These are phyloP conservation scores for Zopfia rhizophila DNA, from an alignment of 2,329 filamentous ascomycete genomes.

Conservation along the genomic window DNA sequence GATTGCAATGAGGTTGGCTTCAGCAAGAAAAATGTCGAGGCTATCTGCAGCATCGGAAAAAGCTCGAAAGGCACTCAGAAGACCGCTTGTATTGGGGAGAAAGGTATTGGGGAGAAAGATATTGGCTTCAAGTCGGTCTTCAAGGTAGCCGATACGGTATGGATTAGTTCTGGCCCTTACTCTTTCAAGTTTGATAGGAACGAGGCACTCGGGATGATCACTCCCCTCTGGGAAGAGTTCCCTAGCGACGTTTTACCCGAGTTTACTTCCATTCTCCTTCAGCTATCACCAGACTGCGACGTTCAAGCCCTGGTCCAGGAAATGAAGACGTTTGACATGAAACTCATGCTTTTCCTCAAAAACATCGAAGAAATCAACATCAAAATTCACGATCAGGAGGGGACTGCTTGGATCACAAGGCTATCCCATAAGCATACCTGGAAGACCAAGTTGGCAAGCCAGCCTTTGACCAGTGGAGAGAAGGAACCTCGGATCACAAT, in stretches of 20 bases:
- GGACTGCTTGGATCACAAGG: too few relatives aligned
- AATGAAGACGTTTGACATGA: too few relatives aligned
- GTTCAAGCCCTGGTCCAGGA: too few relatives aligned
- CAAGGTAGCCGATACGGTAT: slow-evolving; percentile 53
- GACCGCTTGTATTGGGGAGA: slow-evolving; percentile 40
- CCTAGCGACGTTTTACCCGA: slow-evolving; percentile 17
- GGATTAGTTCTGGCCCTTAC: slow-evolving; percentile 58
- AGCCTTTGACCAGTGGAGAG: too few relatives aligned
- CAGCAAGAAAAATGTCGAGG: slow-evolving; percentile 50
- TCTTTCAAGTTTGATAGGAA: slow-evolving; percentile 57
- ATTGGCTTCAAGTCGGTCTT: slow-evolving; percentile 53
- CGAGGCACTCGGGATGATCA: slow-evolving; percentile 47
- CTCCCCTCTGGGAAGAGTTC: slow-evolving; percentile 40
- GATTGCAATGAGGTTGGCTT: slow-evolving; percentile 56
- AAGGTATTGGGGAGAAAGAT: slow-evolving; percentile 45
- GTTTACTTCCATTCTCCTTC: slow-evolving; percentile 27
- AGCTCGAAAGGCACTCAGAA: slow-evolving; percentile 54
- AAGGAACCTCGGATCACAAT: too few relatives aligned
- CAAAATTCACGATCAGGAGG: too few relatives aligned
- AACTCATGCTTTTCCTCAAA: too few relatives aligned
- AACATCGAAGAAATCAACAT: too few relatives aligned
- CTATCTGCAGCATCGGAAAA: slow-evolving; percentile 59
- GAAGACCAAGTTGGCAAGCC: too few relatives aligned
- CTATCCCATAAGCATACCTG: too few relatives aligned
- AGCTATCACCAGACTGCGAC: too few relatives aligned